phyloP scores from a whole-genome alignment of 148 eudicot genomes.

The Vaccinium macrocarpon region DNA sequence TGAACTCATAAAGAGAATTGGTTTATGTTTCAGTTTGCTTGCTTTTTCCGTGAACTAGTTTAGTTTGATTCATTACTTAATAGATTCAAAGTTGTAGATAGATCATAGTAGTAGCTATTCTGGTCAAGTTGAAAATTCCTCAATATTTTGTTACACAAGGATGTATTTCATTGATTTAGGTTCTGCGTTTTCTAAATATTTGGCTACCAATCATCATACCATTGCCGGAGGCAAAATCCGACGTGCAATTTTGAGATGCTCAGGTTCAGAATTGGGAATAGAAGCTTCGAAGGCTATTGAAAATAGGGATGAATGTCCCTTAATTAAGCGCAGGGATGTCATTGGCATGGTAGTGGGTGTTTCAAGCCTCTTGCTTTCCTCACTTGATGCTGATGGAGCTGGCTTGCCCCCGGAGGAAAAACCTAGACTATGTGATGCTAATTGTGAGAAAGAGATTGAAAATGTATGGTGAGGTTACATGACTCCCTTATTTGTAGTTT shows the following conservation, averaged over 20 bases:
- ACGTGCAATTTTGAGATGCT: conserved; percentile 27
- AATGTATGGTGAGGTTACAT: conserved; percentile 98
- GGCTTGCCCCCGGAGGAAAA: conserved; percentile 85
- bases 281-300: conserved; percentile 18
- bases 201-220: conserved; percentile 18
- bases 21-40: neutral
- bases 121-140: neutral
- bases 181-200: conserved; percentile 34
- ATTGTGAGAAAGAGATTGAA: conserved; percentile 96
- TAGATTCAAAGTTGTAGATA: neutral
- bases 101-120: neutral
- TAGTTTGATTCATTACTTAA: neutral
- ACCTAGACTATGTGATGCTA: conserved; percentile 77
- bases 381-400: conserved; percentile 55
- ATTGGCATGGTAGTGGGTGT: conserved; percentile 50
- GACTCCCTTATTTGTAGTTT: conserved; percentile 32
- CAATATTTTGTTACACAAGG: neutral
- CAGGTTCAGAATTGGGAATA: conserved; percentile 27
- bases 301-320: conserved; percentile 17
- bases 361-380: conserved; percentile 35
- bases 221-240: conserved; percentile 20
- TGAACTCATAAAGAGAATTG: neutral
- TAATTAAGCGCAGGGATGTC: conserved; percentile 50
- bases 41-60: neutral
- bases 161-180: conserved; percentile 25